Percentiles rank a stretch among this genome's conserved stretches.
Evolutionary conservation across 495 filamentous ascomycete genomes (phyloP).

Genomic region (Penicillium malachiteum): DNA sequence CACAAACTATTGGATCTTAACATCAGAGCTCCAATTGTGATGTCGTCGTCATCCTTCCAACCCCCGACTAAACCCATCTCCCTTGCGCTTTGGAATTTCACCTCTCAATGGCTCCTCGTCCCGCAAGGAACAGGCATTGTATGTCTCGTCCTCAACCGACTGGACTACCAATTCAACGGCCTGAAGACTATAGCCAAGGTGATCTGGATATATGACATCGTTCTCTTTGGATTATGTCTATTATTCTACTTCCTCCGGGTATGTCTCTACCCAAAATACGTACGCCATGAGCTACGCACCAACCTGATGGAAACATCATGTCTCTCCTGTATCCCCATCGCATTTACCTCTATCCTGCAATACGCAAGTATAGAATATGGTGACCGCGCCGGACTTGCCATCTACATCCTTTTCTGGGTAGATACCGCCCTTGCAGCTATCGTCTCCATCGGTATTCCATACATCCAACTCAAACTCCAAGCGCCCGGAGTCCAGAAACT

Average conservation of each 20-base stretch:
- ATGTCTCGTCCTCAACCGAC: conserved; percentile 25
- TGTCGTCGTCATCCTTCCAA: not conserved
- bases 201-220: conserved; percentile 35
- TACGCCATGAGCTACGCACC: conserved; percentile 17
- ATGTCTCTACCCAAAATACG: conserved; percentile 26
- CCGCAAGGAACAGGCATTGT: conserved; percentile 34
- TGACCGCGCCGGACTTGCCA: conserved; percentile 14
- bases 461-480: conserved; percentile 31
- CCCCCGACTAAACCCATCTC: conserved; percentile 14
- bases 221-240: conserved; percentile 17
- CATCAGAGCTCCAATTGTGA: not conserved
- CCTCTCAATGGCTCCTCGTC: conserved; percentile 33
- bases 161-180: conserved; percentile 34
- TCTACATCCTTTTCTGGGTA: conserved; percentile 36
- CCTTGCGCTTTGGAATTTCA: conserved; percentile 29
- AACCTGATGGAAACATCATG: conserved; percentile 32
- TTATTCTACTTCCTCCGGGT: conserved; percentile 28
- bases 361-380: conserved; percentile 25
- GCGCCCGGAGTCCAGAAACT: conserved; percentile 21
- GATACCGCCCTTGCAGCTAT: conserved; percentile 22
- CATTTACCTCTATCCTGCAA: conserved; percentile 29
- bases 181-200: conserved; percentile 28
- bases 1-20: not conserved
- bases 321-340: conserved; percentile 31
- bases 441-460: conserved; percentile 23